These are phyloP conservation scores for Penicillium crustosum DNA, from an alignment of 2,329 filamentous ascomycete genomes.

Conservation along the genomic window DNA sequence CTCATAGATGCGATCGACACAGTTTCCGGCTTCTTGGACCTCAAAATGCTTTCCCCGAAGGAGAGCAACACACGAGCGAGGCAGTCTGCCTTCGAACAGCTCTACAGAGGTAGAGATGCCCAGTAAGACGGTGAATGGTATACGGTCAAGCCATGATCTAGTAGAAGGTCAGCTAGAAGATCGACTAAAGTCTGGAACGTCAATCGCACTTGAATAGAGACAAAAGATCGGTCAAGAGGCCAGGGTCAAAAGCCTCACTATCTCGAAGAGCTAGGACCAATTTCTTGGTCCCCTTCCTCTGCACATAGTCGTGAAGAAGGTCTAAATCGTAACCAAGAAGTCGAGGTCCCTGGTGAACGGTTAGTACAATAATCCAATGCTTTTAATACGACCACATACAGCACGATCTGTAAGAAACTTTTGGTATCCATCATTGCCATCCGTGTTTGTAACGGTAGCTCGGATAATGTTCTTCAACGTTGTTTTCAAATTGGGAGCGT, in stretches of 20 bases:
- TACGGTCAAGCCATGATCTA: constrained; percentile 61
- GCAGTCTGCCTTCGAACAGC: constrained; percentile 59
- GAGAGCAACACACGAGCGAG: constrained; percentile 52
- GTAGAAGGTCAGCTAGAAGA: constrained; percentile 24
- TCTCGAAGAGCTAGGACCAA: constrained; percentile 48
- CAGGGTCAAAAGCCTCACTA: constrained; percentile 49
- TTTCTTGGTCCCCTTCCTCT: constrained; percentile 38
- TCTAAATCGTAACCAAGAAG: constrained; percentile 49
- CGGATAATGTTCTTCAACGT: constrained; percentile 49
- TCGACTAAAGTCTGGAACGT: neutral
- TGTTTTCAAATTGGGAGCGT: constrained; percentile 48
- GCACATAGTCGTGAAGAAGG: constrained; percentile 45
- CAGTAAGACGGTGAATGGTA: constrained; percentile 60
- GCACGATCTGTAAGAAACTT: constrained; percentile 40
- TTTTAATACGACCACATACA: constrained; percentile 26
- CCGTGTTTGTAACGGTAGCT: constrained; percentile 39
- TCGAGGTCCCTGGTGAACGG: constrained; percentile 37
- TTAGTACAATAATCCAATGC: constrained; percentile 9
- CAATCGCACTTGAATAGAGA: constrained; percentile 48
- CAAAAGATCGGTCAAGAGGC: constrained; percentile 47
- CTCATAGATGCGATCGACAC: constrained; percentile 44
- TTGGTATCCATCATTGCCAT: constrained; percentile 42
- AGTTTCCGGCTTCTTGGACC: constrained; percentile 49
- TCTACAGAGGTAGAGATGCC: constrained; percentile 64
- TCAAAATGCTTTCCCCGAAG: constrained; percentile 59